phyloP scores from a whole-genome alignment of 495 filamentous ascomycete species.

The Venustampulla echinocandica region DNA sequence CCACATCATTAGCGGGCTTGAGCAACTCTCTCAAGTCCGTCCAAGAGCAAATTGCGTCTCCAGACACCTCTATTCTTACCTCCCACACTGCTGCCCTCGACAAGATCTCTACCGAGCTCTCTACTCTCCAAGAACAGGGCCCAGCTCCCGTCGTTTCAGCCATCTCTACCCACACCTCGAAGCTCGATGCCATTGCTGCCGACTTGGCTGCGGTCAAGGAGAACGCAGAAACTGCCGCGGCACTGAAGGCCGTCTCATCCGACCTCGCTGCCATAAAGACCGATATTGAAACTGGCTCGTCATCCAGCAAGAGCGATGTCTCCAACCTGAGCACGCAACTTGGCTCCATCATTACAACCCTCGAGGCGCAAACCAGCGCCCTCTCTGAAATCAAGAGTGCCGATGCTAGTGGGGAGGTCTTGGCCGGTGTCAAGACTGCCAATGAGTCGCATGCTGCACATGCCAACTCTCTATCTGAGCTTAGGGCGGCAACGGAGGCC shows the following conservation, averaged over 20 bases:
- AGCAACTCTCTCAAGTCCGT: conserved; percentile 17
- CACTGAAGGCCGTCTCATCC: conserved; percentile 12
- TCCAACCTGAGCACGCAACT: conserved; percentile 10
- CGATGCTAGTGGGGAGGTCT: conserved; percentile 14
- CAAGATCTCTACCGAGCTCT: conserved; percentile 13
- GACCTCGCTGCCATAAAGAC: conserved; percentile 17
- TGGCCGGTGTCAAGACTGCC: conserved; percentile 10
- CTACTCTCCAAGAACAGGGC: conserved; percentile 13
- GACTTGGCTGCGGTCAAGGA: conserved; percentile 14
- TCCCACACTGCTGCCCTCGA: conserved; percentile 17
- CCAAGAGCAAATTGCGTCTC: conserved; percentile 14
- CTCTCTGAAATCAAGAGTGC: conserved; percentile 16
- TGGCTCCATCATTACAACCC: conserved; percentile 5
- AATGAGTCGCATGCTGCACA: conserved; percentile 8
- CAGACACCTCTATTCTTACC: conserved; percentile 16
- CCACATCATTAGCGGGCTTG: conserved; percentile 12
- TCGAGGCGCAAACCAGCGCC: conserved; percentile 13
- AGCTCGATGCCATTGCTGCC: conserved; percentile 16
- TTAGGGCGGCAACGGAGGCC: conserved; percentile 4
- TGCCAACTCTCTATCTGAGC: background rate
- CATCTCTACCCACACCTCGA: conserved; percentile 13
- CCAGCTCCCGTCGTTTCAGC: conserved; percentile 8
- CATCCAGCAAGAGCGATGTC: conserved; percentile 6
- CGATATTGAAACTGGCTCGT: conserved; percentile 9
- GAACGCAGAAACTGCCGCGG: conserved; percentile 5